Evolutionary conservation across 2,329 filamentous ascomycete species (phyloP).

Genomic region (Calycina herbarum): DNA sequence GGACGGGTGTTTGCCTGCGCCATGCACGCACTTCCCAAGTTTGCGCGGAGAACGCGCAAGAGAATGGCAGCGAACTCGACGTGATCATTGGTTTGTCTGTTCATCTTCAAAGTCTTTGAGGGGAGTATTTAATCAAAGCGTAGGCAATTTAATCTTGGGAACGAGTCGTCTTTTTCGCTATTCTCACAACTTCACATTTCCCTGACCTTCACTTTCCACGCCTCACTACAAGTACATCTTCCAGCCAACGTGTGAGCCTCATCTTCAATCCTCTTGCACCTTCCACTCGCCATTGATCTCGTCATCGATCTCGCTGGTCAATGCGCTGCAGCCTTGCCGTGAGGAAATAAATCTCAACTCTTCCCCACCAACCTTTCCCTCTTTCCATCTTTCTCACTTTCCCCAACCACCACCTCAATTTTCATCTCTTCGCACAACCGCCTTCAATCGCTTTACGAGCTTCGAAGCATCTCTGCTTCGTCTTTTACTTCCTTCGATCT

Average conservation of each 20-base stretch:
- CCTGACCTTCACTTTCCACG: neutral
- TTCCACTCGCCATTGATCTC: neutral
- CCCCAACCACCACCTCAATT: neutral
- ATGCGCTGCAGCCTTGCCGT: neutral
- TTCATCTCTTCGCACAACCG: neutral
- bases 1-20: constrained; percentile 13
- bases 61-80: constrained; percentile 16
- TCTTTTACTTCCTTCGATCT: neutral
- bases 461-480: neutral
- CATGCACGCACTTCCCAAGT: constrained; percentile 27
- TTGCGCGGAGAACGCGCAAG: constrained; percentile 12
- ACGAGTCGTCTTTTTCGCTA: neutral
- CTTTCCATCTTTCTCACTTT: neutral
- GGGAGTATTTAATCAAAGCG: neutral
- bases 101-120: neutral
- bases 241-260: neutral
- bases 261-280: neutral
- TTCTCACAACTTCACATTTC: neutral
- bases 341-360: neutral
- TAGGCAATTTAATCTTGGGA: neutral
- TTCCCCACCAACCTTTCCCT: neutral
- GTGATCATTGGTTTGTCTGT: constrained; percentile 24
- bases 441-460: neutral
- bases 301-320: neutral
- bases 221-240: neutral